Evolutionary conservation across 495 filamentous ascomycete genomes (phyloP), one percentile per base, ranked within the genome.

Genomic region (Bombardia bombarda): DNA sequence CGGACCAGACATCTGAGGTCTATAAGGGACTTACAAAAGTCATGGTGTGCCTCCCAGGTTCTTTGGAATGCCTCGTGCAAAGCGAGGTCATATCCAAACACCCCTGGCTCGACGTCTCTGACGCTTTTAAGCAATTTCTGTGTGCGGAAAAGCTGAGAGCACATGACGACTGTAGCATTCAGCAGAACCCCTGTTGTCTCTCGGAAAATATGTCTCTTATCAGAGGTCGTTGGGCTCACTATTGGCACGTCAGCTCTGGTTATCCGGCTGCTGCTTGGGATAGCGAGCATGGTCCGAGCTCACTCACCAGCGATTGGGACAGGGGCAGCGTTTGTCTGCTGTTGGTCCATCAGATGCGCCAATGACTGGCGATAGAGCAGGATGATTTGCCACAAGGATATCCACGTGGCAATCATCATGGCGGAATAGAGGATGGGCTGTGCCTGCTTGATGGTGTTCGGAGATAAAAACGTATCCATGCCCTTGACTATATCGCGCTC

Each of bases 321-420:
- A 6, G 51, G 47, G 0, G 40, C 46, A 34, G 47, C 24, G 19
- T 54, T 33, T 24, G 37, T 32, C 33, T 39, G 39, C 22, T 48
- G 25, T 10, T 49, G 46, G 14, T 35, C 8, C 35, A 26, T n/a
- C 25, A 46, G 30, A 25, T 22, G 44, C 8, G 17, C 22, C 21
- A 55, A 20, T 4, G 54, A 49, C 14, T 52, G 44, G 23, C 54
- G 57, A 22, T 57, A 60, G 13, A 57, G 38, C 19, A 55, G 31
- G 1, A 57, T 48, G 25, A 60, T 43, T 28, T 60, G 53, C 57
- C 53, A 55, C 39, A 55, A n/a, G 21, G 40, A 32, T 9, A 52
- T 18, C 57, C 57, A 60, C 21, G 32, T 44, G 19, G 36, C 37
- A 17, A 52, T 22, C 19, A 50, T 25, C 13, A 47, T 25, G 12